Conservation (phyloP, 495 filamentous ascomycete genomes). For the Penicillium desertorum region DNA sequence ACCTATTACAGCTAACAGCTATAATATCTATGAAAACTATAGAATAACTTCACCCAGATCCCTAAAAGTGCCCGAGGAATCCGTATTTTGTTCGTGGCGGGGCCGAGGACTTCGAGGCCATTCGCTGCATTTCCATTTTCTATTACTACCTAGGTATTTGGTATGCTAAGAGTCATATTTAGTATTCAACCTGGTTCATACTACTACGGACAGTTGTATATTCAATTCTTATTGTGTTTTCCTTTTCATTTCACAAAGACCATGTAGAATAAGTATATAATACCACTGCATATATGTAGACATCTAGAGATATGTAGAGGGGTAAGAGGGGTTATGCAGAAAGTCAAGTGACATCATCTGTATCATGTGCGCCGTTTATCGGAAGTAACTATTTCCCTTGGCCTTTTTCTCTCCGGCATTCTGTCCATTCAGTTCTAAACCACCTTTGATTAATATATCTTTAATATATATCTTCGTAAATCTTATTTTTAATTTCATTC, state of each 20-base stretch:
- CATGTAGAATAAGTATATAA: not conserved
- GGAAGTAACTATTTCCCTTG: not conserved
- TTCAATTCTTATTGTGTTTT: not conserved
- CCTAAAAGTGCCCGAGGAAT: conserved; percentile 24
- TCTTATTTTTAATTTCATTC: not conserved
- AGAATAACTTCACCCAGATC: not conserved
- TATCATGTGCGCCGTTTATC: not conserved
- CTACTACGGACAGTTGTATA: not conserved
- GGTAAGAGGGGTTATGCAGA: not conserved
- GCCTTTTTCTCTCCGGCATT: not conserved
- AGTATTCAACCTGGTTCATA: not conserved
- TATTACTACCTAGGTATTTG: not conserved
- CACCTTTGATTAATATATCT: not conserved
- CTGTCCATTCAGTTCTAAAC: too few species aligned
- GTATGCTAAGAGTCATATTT: conserved; percentile 3
- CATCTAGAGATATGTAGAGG: not conserved
- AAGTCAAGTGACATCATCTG: conserved; percentile 7
- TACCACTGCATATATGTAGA: too few species aligned
- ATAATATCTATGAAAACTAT: not conserved
- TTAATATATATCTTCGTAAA: too few species aligned
- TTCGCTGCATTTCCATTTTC: conserved; percentile 26
- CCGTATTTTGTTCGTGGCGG: conserved; percentile 48
- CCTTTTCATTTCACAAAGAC: not conserved
- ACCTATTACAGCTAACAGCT: not conserved
- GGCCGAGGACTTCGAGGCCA: conserved; percentile 31